Evolutionary conservation across 129 eudicot species (phyloP).

Genomic region (Pittosporum tobira): DNA sequence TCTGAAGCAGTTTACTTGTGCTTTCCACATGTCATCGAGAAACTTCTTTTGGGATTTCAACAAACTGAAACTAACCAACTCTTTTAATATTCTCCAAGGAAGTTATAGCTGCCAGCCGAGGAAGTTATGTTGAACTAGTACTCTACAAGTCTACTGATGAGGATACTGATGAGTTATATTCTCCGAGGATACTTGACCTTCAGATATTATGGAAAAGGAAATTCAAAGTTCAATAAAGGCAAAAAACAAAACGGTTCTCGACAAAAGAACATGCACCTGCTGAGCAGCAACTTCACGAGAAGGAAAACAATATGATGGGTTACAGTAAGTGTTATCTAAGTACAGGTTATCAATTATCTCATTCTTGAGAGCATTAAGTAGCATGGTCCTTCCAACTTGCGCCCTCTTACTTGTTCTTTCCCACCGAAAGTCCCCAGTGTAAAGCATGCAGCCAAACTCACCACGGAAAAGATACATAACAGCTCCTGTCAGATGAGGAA

Average conservation of each 20-base stretch:
- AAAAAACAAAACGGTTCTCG: background rate
- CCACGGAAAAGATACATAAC: conserved; percentile 88
- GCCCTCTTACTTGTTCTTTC: conserved; percentile 37
- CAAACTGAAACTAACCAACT: background rate
- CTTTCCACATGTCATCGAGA: background rate
- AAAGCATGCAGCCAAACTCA: conserved; percentile 68
- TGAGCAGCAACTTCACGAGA: conserved; percentile 68
- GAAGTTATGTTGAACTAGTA: background rate
- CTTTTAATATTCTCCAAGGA: background rate
- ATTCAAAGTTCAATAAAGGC: background rate
- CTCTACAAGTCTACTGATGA: too few relatives aligned
- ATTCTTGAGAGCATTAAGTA: conserved; percentile 49
- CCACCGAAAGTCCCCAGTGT: conserved; percentile 95
- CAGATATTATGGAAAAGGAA: background rate
- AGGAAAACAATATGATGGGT: conserved; percentile 68
- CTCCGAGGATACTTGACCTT: too few relatives aligned
- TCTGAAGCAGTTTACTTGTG: background rate
- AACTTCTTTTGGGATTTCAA: background rate
- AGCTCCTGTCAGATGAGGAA: conserved; percentile 50
- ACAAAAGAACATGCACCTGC: conserved; percentile 37
- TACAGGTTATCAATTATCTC: conserved; percentile 49
- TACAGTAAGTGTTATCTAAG: conserved; percentile 85
- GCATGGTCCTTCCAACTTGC: conserved; percentile 51
- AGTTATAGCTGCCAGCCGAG: background rate
- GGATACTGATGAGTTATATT: too few relatives aligned